Evolutionary conservation across 2,329 filamentous ascomycete species (phyloP), one percentile per base, ranked within the genome.

Genomic region (Botrytis byssoidea): DNA sequence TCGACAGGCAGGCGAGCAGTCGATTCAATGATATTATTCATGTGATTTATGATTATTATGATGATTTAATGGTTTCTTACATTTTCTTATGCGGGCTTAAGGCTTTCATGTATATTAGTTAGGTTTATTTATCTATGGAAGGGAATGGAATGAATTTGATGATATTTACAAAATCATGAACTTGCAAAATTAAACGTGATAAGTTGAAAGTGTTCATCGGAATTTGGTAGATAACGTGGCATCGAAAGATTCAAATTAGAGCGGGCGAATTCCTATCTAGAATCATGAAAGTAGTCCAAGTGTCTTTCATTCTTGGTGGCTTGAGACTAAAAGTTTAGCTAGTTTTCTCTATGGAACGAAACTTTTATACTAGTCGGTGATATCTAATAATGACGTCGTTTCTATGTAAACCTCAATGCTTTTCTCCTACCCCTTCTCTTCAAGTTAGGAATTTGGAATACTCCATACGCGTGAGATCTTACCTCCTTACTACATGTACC

Each of bases 101-200:
- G 35, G 48, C 18, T 68, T 42, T 22, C n/a, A 25, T 68, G 66
- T 68, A 68, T 68, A 57, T 68, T 42, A 68, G 48, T 51, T 25
- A 42, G 37, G 14, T 68, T 42, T 22, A 32, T 29, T 57, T 32
- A 57, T 61, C 7, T 59, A 35, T 22, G 55, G 8, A 35, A n/a
- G 22, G 59, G 35, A n/a, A 40, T 25, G n/a, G 37, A 57, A 57
- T 57, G n/a, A 32, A 68, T 9, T 57, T 68, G 35, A 29, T 29
- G 8, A 29, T 29, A 51, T 25, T 32, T 46, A 32, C 2, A 61
- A 35, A 12, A 46, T 20, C 16, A 22, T 55, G 4, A 37, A 40
- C 7, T 25, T 40, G 22, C 20, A 35, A n/a, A 61, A 12, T n/a
- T 12, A 37, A 40, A 61, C 3, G 29, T 25, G 59, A 40, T 14